These are phyloP conservation scores for Garcileccinum viscosum DNA, from an alignment of 1,284 basidiomycete species.

Conservation along the genomic window DNA sequence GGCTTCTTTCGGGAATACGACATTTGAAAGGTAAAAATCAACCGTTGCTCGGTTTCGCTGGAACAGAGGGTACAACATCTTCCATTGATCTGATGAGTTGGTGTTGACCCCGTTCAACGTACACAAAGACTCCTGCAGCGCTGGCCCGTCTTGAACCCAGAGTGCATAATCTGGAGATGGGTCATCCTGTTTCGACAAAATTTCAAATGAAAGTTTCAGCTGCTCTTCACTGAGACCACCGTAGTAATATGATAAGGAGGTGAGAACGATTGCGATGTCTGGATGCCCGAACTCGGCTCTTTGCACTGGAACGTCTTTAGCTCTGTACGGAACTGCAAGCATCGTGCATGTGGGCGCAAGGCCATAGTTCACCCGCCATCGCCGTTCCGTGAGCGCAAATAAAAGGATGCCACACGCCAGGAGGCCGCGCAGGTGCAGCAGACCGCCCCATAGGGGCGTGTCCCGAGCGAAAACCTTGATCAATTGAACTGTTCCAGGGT, in stretches of 20 bases:
- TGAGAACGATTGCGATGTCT: slow-evolving; percentile 54
- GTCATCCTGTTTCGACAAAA: slow-evolving; percentile 51
- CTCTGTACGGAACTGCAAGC: slow-evolving; percentile 59
- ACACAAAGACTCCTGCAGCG: slow-evolving; percentile 38
- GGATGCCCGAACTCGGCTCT: slow-evolving; percentile 63
- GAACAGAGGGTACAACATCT: slow-evolving; percentile 44
- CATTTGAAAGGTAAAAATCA: slow-evolving; percentile 54
- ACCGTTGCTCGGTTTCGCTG: slow-evolving; percentile 34
- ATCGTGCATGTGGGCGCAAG: slow-evolving; percentile 50
- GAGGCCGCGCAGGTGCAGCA: slow-evolving; percentile 53
- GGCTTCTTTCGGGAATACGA: slow-evolving; percentile 37
- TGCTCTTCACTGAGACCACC: slow-evolving; percentile 48
- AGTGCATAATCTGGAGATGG: slow-evolving; percentile 48
- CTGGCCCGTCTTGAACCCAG: slow-evolving; percentile 43
- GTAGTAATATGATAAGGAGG: slow-evolving; percentile 60
- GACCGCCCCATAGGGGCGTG: slow-evolving; percentile 39
- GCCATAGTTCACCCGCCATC: slow-evolving; percentile 60
- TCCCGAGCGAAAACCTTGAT: slow-evolving; percentile 23
- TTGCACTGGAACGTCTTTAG: slow-evolving; percentile 56
- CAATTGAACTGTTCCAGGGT: slow-evolving; percentile 21
- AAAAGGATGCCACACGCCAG: slow-evolving; percentile 50
- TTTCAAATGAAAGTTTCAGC: slow-evolving; percentile 45
- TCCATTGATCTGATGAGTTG: slow-evolving; percentile 45
- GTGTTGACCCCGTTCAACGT: slow-evolving; percentile 48
- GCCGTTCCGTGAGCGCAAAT: slow-evolving; percentile 47